Evolutionary conservation across 768 basidiomycete species (phyloP).

Genomic region (Auricularia heimuer): DNA sequence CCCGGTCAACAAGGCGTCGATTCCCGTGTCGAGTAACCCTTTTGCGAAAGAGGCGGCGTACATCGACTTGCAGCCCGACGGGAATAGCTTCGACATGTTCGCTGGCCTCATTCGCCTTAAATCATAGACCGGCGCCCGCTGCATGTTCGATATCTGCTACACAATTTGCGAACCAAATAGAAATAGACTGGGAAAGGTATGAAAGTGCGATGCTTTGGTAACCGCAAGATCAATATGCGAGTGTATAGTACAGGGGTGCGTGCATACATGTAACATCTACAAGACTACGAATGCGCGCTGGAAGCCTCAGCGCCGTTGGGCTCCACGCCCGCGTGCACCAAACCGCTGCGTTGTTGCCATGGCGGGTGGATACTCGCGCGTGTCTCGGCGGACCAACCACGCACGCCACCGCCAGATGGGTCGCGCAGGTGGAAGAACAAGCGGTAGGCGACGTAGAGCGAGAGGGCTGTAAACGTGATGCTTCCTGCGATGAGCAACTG

Average conservation of each 20-base stretch:
- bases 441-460: not conserved
- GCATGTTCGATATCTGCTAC: no score
- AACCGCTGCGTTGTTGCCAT: not conserved
- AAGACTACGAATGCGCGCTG: not conserved
- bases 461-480: not conserved
- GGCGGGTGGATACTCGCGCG: not conserved
- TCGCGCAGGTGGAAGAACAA: constrained; percentile 1
- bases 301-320: not conserved
- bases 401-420: not conserved
- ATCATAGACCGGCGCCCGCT: constrained; percentile 6
- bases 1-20: constrained; percentile 33
- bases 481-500: not conserved
- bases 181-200: no score
- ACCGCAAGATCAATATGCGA: no score
- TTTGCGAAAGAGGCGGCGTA: constrained; percentile 30
- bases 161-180: no score
- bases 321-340: not conserved
- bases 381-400: not conserved
- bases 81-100: constrained; percentile 96
- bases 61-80: constrained; percentile 92
- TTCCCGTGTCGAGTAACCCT: not conserved
- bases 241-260: not conserved
- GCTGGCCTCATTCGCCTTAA: constrained; percentile 67
- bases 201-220: no score
- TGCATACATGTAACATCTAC: not conserved